Conservation (phyloP, 306 rosid genomes). For the Quercus ilex region DNA sequence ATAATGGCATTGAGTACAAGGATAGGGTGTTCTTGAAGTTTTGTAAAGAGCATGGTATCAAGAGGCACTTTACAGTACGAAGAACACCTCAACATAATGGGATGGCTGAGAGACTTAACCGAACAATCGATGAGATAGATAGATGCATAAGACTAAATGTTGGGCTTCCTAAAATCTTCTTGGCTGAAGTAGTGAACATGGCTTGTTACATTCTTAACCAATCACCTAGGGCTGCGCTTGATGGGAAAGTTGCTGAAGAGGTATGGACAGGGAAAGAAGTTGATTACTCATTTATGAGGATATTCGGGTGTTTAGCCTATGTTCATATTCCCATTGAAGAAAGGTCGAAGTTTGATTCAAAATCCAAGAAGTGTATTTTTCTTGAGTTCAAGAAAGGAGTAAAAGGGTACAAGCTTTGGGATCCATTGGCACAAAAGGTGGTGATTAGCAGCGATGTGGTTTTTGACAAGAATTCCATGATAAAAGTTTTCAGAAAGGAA, state of each 20-base stretch:
- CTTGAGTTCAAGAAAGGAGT: not conserved
- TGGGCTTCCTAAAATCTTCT: not conserved
- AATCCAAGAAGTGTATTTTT: not conserved
- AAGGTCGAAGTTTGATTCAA: too few relatives aligned
- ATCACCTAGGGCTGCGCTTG: not conserved
- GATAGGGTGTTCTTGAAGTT: not conserved
- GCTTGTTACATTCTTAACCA: not conserved
- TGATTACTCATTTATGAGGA: not conserved
- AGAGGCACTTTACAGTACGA: not conserved
- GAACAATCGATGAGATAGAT: not conserved
- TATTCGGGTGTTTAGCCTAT: too few relatives aligned
- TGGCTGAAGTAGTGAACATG: not conserved
- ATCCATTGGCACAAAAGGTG: not conserved
- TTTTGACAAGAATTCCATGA: not conserved
- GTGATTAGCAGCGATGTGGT: not conserved
- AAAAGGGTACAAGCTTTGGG: not conserved
- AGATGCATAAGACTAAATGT: not conserved
- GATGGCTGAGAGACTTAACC: not conserved
- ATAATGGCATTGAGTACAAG: not conserved
- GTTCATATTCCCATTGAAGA: too few relatives aligned
- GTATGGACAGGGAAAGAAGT: not conserved
- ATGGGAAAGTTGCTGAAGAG: not conserved
- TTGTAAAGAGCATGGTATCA: not conserved
- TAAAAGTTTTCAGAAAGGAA: not conserved
- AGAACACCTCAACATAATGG: not conserved